phyloP scores from a whole-genome alignment of 257 asterid genomes.

The Plantago major region DNA sequence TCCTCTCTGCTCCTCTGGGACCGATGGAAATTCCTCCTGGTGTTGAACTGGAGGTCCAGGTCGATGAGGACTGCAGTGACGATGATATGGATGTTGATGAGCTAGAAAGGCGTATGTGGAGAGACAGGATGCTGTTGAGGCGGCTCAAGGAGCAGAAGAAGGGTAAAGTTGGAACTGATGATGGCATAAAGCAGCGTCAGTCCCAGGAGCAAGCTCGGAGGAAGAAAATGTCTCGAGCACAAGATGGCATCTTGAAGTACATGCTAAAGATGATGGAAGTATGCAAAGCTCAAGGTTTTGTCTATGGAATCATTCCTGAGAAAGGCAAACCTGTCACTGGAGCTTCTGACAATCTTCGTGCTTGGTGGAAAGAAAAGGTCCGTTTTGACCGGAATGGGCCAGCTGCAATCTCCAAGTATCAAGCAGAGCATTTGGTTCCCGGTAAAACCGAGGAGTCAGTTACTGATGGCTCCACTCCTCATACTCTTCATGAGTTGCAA shows the following conservation, averaged over 20 bases:
- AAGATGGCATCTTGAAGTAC: slow-evolving; percentile 59
- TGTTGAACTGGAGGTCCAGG: slow-evolving; percentile 28
- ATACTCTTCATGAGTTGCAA: slow-evolving; percentile 48
- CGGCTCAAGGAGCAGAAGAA: slow-evolving; percentile 50
- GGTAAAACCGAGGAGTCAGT: slow-evolving; percentile 36
- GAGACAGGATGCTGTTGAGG: slow-evolving; percentile 39
- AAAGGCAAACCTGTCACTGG: slow-evolving; percentile 64
- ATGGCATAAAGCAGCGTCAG: slow-evolving; percentile 34
- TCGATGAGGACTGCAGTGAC: slow-evolving; percentile 44
- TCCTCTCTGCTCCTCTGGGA: slow-evolving; percentile 27
- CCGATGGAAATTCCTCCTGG: slow-evolving; percentile 28
- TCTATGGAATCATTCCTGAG: slow-evolving; percentile 65
- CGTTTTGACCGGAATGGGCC: slow-evolving; percentile 57
- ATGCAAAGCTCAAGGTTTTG: slow-evolving; percentile 62
- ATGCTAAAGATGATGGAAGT: slow-evolving; percentile 71
- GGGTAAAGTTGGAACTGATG: slow-evolving; percentile 32
- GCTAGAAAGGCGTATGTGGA: slow-evolving; percentile 56
- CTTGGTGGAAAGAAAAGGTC: slow-evolving; percentile 73
- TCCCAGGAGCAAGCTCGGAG: slow-evolving; percentile 59
- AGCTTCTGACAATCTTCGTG: slow-evolving; percentile 59
- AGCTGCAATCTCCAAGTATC: slow-evolving; percentile 47
- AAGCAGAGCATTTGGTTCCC: slow-evolving; percentile 30
- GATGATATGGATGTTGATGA: slow-evolving; percentile 54
- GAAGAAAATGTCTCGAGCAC: slow-evolving; percentile 67
- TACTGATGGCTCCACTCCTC: slow-evolving; percentile 27